These are phyloP conservation scores for Smallanthus sonchifolius DNA, from an alignment of 129 eudicot species.

Conservation along the genomic window DNA sequence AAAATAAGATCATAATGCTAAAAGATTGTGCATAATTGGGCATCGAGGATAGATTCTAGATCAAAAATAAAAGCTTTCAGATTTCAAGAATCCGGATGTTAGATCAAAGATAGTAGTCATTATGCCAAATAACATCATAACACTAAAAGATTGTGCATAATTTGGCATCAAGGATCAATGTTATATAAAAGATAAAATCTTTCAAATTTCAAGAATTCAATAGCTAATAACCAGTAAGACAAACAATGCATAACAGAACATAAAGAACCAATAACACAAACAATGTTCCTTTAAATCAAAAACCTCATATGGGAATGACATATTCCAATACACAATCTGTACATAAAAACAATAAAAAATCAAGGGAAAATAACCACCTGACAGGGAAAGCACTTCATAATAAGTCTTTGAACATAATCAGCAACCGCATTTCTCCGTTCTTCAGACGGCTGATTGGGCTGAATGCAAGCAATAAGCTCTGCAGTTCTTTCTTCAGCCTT, in stretches of 20 bases:
- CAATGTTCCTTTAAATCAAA: not conserved
- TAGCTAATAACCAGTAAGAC: not conserved
- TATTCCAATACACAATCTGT: not conserved
- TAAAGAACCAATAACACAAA: not conserved
- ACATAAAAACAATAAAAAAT: not conserved
- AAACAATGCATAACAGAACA: not conserved
- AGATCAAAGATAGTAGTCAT: too few relatives aligned
- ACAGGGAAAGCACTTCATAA: constrained; percentile 72
- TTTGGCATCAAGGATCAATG: not conserved
- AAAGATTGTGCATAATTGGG: too few relatives aligned
- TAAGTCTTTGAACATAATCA: constrained; percentile 75
- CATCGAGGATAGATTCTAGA: too few relatives aligned
- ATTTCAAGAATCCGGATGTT: too few relatives aligned
- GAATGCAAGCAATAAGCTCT: constrained; percentile 80
- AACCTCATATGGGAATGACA: not conserved
- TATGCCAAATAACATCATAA: too few relatives aligned
- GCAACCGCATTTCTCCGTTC: constrained; percentile 74
- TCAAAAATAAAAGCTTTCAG: too few relatives aligned
- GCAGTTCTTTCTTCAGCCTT: constrained; percentile 82
- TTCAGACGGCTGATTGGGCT: constrained; percentile 79
- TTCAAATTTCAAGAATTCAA: not conserved
- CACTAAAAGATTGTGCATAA: too few relatives aligned
- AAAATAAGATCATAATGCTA: too few relatives aligned
- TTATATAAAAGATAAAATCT: not conserved
- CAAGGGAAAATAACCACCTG: constrained; percentile 39